These are phyloP conservation scores for Ochromonadaceae sp. DNA, from an alignment of 352 stramenopile species.

Conservation along the genomic window DNA sequence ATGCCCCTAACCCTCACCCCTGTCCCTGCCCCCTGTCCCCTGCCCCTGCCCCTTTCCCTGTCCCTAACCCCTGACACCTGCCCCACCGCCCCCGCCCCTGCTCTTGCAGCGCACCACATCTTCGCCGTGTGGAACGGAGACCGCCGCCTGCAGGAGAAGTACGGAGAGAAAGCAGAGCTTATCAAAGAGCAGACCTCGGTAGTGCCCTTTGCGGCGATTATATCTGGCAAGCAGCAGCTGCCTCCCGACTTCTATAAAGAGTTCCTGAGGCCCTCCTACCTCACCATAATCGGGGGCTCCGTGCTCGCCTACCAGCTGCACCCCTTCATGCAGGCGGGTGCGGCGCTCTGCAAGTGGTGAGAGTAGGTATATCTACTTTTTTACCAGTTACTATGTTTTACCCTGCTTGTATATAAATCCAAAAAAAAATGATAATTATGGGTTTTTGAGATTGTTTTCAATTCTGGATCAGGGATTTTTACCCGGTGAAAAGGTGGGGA, in stretches of 20 bases:
- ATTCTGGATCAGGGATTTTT: no score
- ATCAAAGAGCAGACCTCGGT: conserved; percentile 45
- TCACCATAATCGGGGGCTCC: conserved; percentile 46
- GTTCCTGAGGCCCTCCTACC: conserved; percentile 48
- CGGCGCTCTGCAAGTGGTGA: conserved; percentile 39
- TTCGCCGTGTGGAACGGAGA: conserved; percentile 63
- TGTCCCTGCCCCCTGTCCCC: no score
- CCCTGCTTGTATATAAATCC: no score
- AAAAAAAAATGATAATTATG: no score
- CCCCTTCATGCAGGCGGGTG: conserved; percentile 58
- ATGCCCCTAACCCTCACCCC: no score
- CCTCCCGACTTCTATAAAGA: conserved; percentile 55
- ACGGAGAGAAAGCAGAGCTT: conserved; percentile 46
- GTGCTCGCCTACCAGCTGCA: conserved; percentile 55
- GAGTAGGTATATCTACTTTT: background rate
- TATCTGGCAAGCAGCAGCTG: conserved; percentile 33
- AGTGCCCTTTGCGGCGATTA: conserved; percentile 29
- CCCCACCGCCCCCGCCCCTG: no score
- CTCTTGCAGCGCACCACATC: conserved; percentile 50
- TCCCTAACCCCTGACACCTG: no score
- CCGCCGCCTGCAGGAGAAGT: conserved; percentile 41
- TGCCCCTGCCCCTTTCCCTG: no score
- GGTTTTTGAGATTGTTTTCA: no score
- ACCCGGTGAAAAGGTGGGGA: no score
- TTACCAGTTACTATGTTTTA: no score